Conservation (phyloP, 129 eudicot genomes). For the Flaveria ramosissima region DNA sequence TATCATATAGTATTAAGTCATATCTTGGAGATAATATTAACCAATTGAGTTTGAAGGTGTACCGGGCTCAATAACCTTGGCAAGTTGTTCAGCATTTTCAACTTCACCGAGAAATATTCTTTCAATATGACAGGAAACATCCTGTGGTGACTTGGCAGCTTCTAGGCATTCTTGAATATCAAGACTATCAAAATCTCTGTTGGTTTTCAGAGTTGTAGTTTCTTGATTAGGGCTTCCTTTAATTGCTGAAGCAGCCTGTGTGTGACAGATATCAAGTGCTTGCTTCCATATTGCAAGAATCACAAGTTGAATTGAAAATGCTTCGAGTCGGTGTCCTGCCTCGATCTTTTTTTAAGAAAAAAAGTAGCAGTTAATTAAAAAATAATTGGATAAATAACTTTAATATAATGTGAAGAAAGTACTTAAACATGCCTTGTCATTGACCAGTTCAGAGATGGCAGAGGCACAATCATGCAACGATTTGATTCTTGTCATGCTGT, state of each 20-base stretch:
- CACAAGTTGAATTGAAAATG: constrained; percentile 90
- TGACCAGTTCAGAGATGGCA: constrained; percentile 77
- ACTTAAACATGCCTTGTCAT: constrained; percentile 57
- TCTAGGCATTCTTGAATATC: constrained; percentile 49
- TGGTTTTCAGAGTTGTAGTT: constrained; percentile 27
- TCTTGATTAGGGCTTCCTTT: constrained; percentile 69
- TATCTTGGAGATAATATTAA: neutral
- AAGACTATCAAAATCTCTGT: constrained; percentile 39
- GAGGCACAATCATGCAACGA: constrained; percentile 75
- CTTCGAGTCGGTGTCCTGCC: constrained; percentile 66
- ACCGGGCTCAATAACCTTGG: constrained; percentile 76
- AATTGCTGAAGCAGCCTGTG: constrained; percentile 84
- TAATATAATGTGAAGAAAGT: neutral
- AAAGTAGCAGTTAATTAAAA: constrained; percentile 5
- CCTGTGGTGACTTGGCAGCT: constrained; percentile 46
- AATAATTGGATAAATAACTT: constrained; percentile 13
- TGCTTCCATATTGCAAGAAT: constrained; percentile 97
- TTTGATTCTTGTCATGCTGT: constrained; percentile 67
- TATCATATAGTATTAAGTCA: neutral
- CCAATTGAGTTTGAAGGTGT: constrained; percentile 8
- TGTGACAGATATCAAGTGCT: constrained; percentile 85
- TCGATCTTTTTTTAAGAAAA: constrained; percentile 44
- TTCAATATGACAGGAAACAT: constrained; percentile 65
- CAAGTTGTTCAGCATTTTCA: constrained; percentile 86
- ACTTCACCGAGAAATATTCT: constrained; percentile 82